phyloP scores from a whole-genome alignment of 2,329 filamentous ascomycete species.

The Paraphoma chrysanthemicola region DNA sequence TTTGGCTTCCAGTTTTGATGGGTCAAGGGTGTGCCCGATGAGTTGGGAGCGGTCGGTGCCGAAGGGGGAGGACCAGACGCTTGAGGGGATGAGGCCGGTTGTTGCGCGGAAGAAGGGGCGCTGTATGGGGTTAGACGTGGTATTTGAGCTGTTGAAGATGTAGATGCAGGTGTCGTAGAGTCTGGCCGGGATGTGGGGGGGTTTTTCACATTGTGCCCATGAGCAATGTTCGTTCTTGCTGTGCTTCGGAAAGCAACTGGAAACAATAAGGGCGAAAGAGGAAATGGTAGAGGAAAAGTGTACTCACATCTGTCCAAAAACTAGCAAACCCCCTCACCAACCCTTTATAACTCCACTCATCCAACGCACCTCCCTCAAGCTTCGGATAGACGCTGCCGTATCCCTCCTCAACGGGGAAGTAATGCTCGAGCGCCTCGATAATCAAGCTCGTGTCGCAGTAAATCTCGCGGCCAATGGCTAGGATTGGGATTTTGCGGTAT shows the following conservation, averaged over 20 bases:
- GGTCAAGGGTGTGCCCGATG: conserved; percentile 49
- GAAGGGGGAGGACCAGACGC: conserved; percentile 50
- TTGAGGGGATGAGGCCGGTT: conserved; percentile 50
- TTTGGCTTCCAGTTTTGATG: conserved; percentile 49
- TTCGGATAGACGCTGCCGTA: conserved; percentile 46
- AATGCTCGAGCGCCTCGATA: conserved; percentile 43
- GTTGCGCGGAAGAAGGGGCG: conserved; percentile 49
- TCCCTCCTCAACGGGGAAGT: conserved; percentile 33
- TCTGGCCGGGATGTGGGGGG: too few relatives aligned
- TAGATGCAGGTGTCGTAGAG: too few relatives aligned
- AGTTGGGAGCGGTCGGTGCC: conserved; percentile 47
- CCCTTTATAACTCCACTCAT: conserved; percentile 42
- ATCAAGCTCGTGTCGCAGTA: conserved; percentile 46
- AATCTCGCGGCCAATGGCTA: conserved; percentile 41
- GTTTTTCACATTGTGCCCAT: too few relatives aligned
- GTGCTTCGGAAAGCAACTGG: too few relatives aligned
- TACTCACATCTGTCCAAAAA: conserved; percentile 50
- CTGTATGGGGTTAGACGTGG: conserved; percentile 2
- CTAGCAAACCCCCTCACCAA: conserved; percentile 49
- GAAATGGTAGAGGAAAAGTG: too few relatives aligned
- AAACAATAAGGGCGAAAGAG: too few relatives aligned
- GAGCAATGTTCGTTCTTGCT: too few relatives aligned
- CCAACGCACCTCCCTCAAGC: conserved; percentile 15
- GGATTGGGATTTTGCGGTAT: conserved; percentile 49
- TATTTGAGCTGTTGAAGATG: too few relatives aligned